Evolutionary conservation across 1,284 basidiomycete species (phyloP), one percentile per base, ranked within the genome.

Genomic region (Irpex sp.): DNA sequence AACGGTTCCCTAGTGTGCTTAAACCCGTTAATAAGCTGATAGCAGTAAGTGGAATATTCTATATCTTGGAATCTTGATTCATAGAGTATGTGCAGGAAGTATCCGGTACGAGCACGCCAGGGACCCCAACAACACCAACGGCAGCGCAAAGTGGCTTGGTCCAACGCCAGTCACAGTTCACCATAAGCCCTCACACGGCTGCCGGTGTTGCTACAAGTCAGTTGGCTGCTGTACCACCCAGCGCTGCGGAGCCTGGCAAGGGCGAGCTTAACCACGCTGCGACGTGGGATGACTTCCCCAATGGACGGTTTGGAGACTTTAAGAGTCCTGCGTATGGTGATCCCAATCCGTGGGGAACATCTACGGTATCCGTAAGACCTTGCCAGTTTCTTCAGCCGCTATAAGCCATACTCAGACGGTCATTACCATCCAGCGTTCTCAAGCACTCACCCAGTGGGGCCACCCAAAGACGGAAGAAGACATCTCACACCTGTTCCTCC

Each of bases 281-380:
- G 2, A 85, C 84, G 21, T 99, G 96, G 96, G 97, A 99, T 73
- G 97, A 99, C 73, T 99, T 97, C 73, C 96, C 96, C 3, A 99
- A 99, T 71, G 96, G 96, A 58, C 88, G 96, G 16, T 99, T 98
- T 74, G 97, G 97, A 64, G 97, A 99, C 73, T 93, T 92, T 67
- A 92, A 97, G 71, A 95, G 92, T 78, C 96, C 96, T 5, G 96
- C 96, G 0, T 99, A 92, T 70, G 97, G 97, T 60, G 86, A 80
- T 56, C 84, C 84, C 66, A 87, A 87, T 65, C 86, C 81, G 6
- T 93, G 90, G 89, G 87, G 87, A 57, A 83, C 84, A 56, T 79
- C 80, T 12, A 79, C 77, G 54, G 75, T 85, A 37, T 78, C 81
- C 57, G 88, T n/a, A n/a, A n/a, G n/a, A n/a, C n/a, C n/a, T n/a